A percentile compares a stretch with the other conserved stretches of the same genome.
These are phyloP conservation scores for Glycine tomentella DNA, from an alignment of 306 rosid genomes.

Conservation along the genomic window DNA sequence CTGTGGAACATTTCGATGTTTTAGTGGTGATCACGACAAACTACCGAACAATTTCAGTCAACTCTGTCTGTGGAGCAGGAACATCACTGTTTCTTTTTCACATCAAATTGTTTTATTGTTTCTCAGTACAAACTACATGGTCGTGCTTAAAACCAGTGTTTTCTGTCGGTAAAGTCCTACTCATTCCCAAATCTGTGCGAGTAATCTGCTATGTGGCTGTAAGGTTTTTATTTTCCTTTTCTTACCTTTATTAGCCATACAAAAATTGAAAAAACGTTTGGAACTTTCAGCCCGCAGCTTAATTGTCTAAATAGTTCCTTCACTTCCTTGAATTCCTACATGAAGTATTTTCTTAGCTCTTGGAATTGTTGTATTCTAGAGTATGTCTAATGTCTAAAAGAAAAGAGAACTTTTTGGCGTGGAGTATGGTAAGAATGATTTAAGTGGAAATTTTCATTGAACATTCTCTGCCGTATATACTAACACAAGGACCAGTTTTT, in stretches of 20 bases:
- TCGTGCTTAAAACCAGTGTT: neutral
- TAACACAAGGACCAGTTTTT: neutral
- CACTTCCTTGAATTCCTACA: conserved; percentile 19
- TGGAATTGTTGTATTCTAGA: conserved; percentile 18
- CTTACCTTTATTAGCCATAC: neutral
- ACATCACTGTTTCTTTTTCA: conserved; percentile 32
- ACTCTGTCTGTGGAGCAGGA: conserved; percentile 28
- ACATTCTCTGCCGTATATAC: conserved; percentile 3
- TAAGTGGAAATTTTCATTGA: neutral
- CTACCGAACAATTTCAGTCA: conserved; percentile 12
- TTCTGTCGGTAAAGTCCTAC: conserved; percentile 4
- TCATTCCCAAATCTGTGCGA: neutral
- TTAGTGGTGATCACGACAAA: conserved; percentile 9
- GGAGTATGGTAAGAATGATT: neutral
- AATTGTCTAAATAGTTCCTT: neutral
- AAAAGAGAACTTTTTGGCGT: neutral
- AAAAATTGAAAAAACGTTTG: neutral
- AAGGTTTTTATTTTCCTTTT: conserved; percentile 14
- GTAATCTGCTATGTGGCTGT: conserved; percentile 7
- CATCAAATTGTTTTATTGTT: conserved; percentile 5
- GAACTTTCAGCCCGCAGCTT: conserved; percentile 7
- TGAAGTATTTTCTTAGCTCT: conserved; percentile 1
- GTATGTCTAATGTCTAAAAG: neutral
- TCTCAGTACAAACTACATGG: neutral
- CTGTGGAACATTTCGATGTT: neutral